Evolutionary conservation across 2,329 filamentous ascomycete genomes (phyloP), one percentile per base, ranked within the genome.

Genomic region (Colletotrichum theobromicola): DNA sequence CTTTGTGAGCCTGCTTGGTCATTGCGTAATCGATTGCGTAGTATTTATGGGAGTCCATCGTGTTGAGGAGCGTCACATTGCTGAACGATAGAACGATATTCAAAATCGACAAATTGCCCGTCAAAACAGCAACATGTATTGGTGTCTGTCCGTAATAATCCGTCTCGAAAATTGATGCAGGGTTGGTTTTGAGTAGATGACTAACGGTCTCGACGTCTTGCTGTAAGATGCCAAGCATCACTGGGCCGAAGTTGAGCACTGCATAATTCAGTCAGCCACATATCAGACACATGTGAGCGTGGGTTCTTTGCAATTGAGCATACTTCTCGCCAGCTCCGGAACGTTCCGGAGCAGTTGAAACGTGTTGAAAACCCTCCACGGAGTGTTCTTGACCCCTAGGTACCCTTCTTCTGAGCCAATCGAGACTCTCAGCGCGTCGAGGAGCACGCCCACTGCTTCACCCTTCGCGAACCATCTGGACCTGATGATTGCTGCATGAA

Each of bases 291-390:
- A n/a, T n/a, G n/a, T n/a, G n/a, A n/a, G n/a, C n/a, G n/a, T n/a
- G n/a, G n/a, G n/a, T n/a, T n/a, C n/a, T n/a, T n/a, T n/a, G n/a
- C n/a, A n/a, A n/a, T n/a, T n/a, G n/a, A n/a, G n/a, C 8, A 2
- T 42, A 42, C 37, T 0, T 5, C n/a, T 42, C 6, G 18, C 18
- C n/a, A 42, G 12, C 3, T 0, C 9, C 6, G 37, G 37, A 42
- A 42, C 0, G 18, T 8, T n/a, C 12, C 12, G 37, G n/a, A 42
- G 18, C 3, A 2, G 2, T n/a, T 4, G 0, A n/a, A n/a, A n/a
- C n/a, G n/a, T n/a, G n/a, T n/a, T n/a, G n/a, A n/a, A n/a, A n/a
- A n/a, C n/a, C n/a, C n/a, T n/a, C n/a, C n/a, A n/a, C n/a, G n/a
- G n/a, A n/a, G n/a, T n/a, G n/a, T n/a, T n/a, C n/a, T n/a, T n/a